phyloP scores from a whole-genome alignment of 805 yeast genomes.

The Candida caryicola region DNA sequence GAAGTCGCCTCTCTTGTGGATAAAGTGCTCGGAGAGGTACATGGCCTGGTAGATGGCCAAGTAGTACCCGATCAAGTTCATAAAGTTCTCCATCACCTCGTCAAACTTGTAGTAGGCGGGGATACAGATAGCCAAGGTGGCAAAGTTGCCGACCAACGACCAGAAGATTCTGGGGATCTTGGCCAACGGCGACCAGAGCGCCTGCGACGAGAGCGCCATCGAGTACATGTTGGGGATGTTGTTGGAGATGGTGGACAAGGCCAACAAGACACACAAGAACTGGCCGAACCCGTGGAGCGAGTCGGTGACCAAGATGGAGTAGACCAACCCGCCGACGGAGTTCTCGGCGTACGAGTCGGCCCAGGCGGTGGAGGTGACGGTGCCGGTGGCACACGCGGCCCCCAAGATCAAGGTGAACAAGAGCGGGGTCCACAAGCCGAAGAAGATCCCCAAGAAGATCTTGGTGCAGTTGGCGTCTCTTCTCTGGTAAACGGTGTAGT shows the following conservation, averaged over 20 bases:
- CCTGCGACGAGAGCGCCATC: slow-evolving; percentile 81
- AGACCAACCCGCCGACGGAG: slow-evolving; percentile 80
- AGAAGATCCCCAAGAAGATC: slow-evolving; percentile 60
- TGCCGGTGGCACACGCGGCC: slow-evolving; percentile 80
- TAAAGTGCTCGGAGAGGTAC: slow-evolving; percentile 75
- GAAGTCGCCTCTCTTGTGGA: slow-evolving; percentile 64
- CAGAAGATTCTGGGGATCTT: slow-evolving; percentile 79
- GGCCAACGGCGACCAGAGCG: slow-evolving; percentile 71
- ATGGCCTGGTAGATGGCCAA: slow-evolving; percentile 80
- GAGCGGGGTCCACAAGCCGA: slow-evolving; percentile 67
- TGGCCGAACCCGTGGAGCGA: slow-evolving; percentile 87
- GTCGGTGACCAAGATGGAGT: slow-evolving; percentile 71
- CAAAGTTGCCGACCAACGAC: slow-evolving; percentile 74
- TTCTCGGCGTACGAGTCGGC: slow-evolving; percentile 47
- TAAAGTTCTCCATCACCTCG: slow-evolving; percentile 75
- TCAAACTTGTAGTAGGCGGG: slow-evolving; percentile 80
- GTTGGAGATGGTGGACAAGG: slow-evolving; percentile 85
- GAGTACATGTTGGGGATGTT: slow-evolving; percentile 95
- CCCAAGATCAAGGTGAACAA: slow-evolving; percentile 76
- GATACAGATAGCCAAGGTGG: slow-evolving; percentile 80
- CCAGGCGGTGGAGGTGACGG: slow-evolving; percentile 44
- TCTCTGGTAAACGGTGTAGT: slow-evolving; percentile 87
- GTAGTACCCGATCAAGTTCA: slow-evolving; percentile 91
- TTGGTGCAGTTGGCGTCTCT: slow-evolving; percentile 54
- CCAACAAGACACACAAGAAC: slow-evolving; percentile 80